These are phyloP conservation scores for Stagonosporopsis vannaccii DNA, from an alignment of 2,329 filamentous ascomycete species.

Conservation along the genomic window DNA sequence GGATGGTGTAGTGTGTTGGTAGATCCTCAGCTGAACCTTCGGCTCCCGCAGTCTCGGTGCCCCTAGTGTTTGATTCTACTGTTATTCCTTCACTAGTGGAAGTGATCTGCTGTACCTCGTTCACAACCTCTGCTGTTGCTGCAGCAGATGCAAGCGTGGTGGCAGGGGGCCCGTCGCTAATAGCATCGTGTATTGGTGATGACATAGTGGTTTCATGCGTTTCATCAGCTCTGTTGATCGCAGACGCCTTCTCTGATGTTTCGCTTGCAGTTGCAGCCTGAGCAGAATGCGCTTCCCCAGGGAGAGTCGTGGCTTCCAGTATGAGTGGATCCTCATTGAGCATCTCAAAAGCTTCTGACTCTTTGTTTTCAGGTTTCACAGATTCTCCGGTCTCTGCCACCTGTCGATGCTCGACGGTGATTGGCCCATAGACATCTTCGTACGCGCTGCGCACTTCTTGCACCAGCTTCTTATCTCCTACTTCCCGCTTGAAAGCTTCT, in stretches of 20 bases:
- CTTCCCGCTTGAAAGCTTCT: slow-evolving; percentile 19
- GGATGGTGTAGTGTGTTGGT: slow-evolving; percentile 32
- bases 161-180: neutral
- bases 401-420: slow-evolving; percentile 35
- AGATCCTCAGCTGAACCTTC: neutral
- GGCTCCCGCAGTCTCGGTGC: neutral
- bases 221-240: neutral
- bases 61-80: neutral
- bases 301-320: neutral
- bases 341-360: slow-evolving; percentile 18
- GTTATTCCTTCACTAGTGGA: neutral
- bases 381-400: neutral
- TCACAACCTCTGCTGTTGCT: neutral
- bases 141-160: neutral
- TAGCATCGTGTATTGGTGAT: neutral
- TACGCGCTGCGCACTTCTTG: slow-evolving; percentile 36
- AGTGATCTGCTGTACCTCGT: neutral
- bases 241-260: neutral
- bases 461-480: slow-evolving; percentile 31
- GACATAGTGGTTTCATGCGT: neutral
- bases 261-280: neutral
- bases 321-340: slow-evolving; percentile 24
- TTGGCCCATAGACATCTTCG: slow-evolving; percentile 38
- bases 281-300: neutral
- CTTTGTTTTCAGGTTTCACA: neutral